Base-by-base conservation (phyloP, 768 basidiomycete species). In the Xerocomellus amylosporus region DNA sequence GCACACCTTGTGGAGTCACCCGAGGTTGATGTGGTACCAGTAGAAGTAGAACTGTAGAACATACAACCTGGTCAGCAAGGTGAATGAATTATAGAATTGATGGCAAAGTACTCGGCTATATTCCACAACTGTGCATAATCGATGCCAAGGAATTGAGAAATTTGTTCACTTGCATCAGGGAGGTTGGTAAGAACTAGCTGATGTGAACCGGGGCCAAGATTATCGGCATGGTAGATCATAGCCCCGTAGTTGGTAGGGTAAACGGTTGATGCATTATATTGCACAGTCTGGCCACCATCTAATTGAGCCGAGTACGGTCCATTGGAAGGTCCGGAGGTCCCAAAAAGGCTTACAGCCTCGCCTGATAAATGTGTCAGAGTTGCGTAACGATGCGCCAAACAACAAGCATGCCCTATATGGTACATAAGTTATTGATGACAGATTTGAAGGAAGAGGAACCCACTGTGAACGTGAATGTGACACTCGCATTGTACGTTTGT, bases 281-380 rank as follows among this genome's bases (percentile, higher is more conserved):
- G 37, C 19, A 39, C 19, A 2, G 58, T n/a, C 10, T 58, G 36
- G 5, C 68, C 68, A n/a, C 65, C 67, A 34, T 78, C 76, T 41
- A 79, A 34, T 43, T 74, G 67, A 22, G 67, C 70, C 0, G 66
- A 63, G 52, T 75, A 79, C 1, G 64, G 66, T 28, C 74, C 68
- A 40, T 68, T 70, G 4, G 56, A 50, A 4, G 75, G 73, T 5
- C 75, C 71, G 1, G 76, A 70, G 19, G 77, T 73, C 14, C 79
- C 78, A 40, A 73, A 80, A 12, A 81, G 53, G 5, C 74, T 75
- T 8, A 82, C 67, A 7, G 71, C 74, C 44, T 76, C 75, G 40
- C 77, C 80, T 76, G 40, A 40, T 20, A 33, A 19, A 33, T 37
- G 10, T 31, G 41, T 55, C 19, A 60, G 52, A 43, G 41, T 14